Evolutionary conservation across 345 rosid genomes (phyloP), one percentile per base, ranked within the genome.

Genomic region (Sonneratia alba): DNA sequence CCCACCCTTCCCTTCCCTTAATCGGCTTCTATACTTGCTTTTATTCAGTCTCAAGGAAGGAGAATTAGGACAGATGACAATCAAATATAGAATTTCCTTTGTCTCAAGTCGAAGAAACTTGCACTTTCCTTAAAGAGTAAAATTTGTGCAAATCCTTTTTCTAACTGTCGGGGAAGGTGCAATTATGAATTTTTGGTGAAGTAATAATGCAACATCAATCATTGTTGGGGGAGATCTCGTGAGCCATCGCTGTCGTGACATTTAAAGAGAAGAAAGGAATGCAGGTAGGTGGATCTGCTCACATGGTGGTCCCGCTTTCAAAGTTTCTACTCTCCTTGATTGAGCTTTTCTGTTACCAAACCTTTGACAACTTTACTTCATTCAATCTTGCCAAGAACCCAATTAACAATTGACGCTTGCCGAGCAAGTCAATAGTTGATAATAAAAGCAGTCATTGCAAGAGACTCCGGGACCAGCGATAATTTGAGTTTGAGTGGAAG

Each of bases 241-340:
- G 49, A 65, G 4, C 34, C n/a, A 27, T 32, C 22, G 15, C 34
- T 37, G 37, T 63, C 45, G 34, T n/a, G 70, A 65, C 70, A 37
- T 24, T 3, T 37, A 65, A 43, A 51, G 27, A 48, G 69, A 36
- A 62, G 19, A 62, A 62, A 34, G 37, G 12, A n/a, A 34, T 16
- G 3, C 6, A 42, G 45, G 32, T 64, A 0, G 75, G 37, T 65
- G n/a, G 59, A n/a, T 48, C 47, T 13, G 47, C 19, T 65, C 75
- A 65, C 75, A 65, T 65, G 75, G 75, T 36, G 22, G 69, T 27
- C 66, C 66, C 66, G 4, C 66, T 62, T 34, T 15, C 38, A 2
- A 27, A 34, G 14, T 62, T 62, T 61, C 66, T 24, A 61, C 66
- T 3, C 36, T 61, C 36, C 57, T 53, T 53, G 51, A 47, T 57